These are phyloP conservation scores for Penicillium nucicola DNA, from an alignment of 495 filamentous ascomycete species.

Conservation along the genomic window DNA sequence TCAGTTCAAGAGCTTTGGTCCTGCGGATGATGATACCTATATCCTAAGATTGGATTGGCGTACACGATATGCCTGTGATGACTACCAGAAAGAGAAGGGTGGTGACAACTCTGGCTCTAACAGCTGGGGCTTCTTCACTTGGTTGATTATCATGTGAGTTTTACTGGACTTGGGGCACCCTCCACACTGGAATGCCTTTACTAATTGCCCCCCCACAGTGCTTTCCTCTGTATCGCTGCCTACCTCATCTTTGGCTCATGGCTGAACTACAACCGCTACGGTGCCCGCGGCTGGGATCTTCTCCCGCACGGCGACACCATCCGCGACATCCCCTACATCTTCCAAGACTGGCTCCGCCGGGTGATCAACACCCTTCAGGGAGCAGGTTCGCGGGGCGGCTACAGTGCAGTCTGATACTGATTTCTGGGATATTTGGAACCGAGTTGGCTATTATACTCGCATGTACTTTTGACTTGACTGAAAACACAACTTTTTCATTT, in stretches of 20 bases:
- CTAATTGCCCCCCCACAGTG: conserved; percentile 30
- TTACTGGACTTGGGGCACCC: neutral
- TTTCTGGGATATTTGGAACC: neutral
- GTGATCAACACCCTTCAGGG: conserved; percentile 84
- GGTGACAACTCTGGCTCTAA: conserved; percentile 28
- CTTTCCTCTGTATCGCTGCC: conserved; percentile 79
- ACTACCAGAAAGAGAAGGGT: conserved; percentile 44
- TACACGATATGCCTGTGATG: conserved; percentile 82
- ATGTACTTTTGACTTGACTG: conserved; percentile 5
- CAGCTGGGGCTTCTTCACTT: conserved; percentile 94
- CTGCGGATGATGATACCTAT: conserved; percentile 45
- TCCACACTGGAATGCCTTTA: neutral
- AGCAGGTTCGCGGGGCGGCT: conserved; percentile 76
- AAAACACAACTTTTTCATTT: neutral
- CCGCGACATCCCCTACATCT: conserved; percentile 84
- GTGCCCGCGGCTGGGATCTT: conserved; percentile 91
- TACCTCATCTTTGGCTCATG: conserved; percentile 98
- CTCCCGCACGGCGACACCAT: conserved; percentile 91
- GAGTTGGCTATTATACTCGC: neutral
- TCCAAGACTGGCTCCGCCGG: conserved; percentile 79
- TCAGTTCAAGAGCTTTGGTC: conserved; percentile 65
- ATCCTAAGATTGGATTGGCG: conserved; percentile 74
- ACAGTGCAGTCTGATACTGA: conserved; percentile 75
- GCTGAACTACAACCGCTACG: conserved; percentile 98
- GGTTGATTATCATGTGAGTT: conserved; percentile 94